Evolutionary conservation across 495 filamentous ascomycete species (phyloP), one percentile per base, ranked within the genome.

Genomic region (Bryoglossum gracile): DNA sequence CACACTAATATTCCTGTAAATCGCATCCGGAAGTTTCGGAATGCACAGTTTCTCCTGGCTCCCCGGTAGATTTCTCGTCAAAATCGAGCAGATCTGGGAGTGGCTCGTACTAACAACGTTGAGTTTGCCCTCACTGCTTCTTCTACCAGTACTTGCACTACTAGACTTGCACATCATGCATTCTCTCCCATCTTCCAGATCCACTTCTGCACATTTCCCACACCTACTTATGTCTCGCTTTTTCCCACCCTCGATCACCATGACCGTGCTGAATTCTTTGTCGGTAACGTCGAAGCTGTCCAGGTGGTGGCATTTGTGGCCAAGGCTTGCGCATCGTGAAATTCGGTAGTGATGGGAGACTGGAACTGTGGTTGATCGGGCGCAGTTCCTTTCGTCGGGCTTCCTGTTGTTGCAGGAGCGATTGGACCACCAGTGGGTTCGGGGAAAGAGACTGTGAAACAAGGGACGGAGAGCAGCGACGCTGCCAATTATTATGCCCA

Each of bases 401-500:
- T 30, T 30, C 6, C 13, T 5, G 26, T 30, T 30, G 13, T 30
- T 30, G n/a, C n/a, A n/a, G 26, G 6, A 6, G 26, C 34, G 34
- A 16, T 13, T 37, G 4, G 34, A n/a, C 9, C 8, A 37, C 34
- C 34, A 37, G 16, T 6, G 8, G 16, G 14, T 24, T 23, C 23
- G 18, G 11, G 5, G 6, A 18, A 32, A 30, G 26, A 45, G 11
- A 16, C 5, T 18, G 22, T 22, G 9, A 24, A 45, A 45, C 22
- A 45, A 24, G 6, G 21, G 42, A 24, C 42, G 42, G 4, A 21
- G 5, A 9, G 42, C 42, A 5, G 42, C 42, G 6, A 11, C 42
- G 25, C 42, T 45, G 21, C 42, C 42, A 16, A 45, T 5, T 28
- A 45, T 32, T 4, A 45, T 45, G 8, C 42, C 42, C 4, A 45